phyloP scores from a whole-genome alignment of 106 monocot genomes.

The Dioscorea alata region DNA sequence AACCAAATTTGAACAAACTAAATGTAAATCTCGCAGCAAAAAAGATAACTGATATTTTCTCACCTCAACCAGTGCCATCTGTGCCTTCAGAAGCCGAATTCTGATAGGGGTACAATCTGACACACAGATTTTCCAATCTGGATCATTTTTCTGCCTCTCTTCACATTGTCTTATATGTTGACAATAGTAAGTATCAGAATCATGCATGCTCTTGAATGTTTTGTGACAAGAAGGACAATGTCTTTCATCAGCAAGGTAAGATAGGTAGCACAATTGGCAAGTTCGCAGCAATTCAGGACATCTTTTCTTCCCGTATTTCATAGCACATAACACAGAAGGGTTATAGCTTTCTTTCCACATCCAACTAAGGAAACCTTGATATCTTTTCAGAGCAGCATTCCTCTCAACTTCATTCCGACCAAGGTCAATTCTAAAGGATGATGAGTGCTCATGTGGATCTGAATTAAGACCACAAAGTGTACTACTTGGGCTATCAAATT shows the following conservation, averaged over 20 bases:
- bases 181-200: slow-evolving; percentile 40
- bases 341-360: slow-evolving; percentile 69
- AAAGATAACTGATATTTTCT: neutral
- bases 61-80: slow-evolving; percentile 67
- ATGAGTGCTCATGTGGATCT: slow-evolving; percentile 38
- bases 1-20: neutral
- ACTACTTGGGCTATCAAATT: slow-evolving; percentile 58
- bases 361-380: slow-evolving; percentile 61
- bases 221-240: slow-evolving; percentile 80
- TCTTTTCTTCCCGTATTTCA: slow-evolving; percentile 79
- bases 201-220: slow-evolving; percentile 52
- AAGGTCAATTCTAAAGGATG: slow-evolving; percentile 67
- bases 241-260: slow-evolving; percentile 61
- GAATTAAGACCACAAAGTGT: slow-evolving; percentile 27
- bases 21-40: neutral
- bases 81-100: slow-evolving; percentile 60
- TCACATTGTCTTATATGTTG: slow-evolving; percentile 60
- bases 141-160: slow-evolving; percentile 37
- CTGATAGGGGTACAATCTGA: slow-evolving; percentile 48
- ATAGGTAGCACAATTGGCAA: slow-evolving; percentile 60
- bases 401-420: slow-evolving; percentile 64
- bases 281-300: slow-evolving; percentile 45
- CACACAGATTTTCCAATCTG: slow-evolving; percentile 37
- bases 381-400: slow-evolving; percentile 50
- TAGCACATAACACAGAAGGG: slow-evolving; percentile 48